Conservation (phyloP, 805 yeast species). For the Metschnikowia dekortorum region DNA sequence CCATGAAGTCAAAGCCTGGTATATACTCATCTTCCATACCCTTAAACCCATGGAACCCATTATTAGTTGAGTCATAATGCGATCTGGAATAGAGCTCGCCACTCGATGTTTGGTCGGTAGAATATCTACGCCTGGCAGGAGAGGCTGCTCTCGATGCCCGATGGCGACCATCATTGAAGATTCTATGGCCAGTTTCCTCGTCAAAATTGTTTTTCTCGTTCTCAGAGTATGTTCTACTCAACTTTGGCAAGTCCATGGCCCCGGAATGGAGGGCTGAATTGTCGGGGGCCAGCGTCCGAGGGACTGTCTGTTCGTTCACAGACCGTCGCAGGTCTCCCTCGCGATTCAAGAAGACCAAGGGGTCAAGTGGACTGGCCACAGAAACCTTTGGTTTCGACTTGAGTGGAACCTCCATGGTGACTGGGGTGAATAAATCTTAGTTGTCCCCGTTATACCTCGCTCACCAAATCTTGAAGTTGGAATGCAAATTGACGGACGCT, state of each 20-base stretch:
- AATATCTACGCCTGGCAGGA: constrained; percentile 4
- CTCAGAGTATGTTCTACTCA: constrained; percentile 60
- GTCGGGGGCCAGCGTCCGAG: background rate
- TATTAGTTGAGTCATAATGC: constrained; percentile 21
- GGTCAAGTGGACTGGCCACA: constrained; percentile 10
- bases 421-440: background rate
- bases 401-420: constrained; percentile 35
- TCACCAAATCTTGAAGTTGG: background rate
- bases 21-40: constrained; percentile 76
- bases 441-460: background rate
- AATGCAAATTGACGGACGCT: background rate
- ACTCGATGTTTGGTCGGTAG: background rate
- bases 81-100: constrained; percentile 29
- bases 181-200: constrained; percentile 47
- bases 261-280: background rate
- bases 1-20: constrained; percentile 62
- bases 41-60: constrained; percentile 12
- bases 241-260: constrained; percentile 21
- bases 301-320: background rate
- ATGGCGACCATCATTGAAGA: constrained; percentile 50
- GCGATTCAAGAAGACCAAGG: constrained; percentile 4
- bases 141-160: constrained; percentile 34
- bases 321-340: constrained; percentile 8
- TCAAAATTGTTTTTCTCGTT: constrained; percentile 60
- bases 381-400: constrained; percentile 39